Conservation (phyloP, 1,139 yeast genomes). For the Yamadazyma sp. region DNA sequence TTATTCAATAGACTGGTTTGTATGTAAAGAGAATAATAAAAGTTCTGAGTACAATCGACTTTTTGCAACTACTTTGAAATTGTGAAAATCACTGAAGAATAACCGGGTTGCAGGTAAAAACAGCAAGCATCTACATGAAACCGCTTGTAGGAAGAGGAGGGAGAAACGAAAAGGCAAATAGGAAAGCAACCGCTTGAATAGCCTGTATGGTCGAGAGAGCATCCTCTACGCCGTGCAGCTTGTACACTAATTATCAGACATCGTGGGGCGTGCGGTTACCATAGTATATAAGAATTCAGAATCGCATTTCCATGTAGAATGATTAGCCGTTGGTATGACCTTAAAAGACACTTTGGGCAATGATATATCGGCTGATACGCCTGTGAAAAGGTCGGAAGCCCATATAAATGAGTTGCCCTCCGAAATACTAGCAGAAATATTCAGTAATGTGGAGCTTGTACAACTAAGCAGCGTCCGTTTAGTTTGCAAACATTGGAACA, state of each 20-base stretch:
- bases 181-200: no score
- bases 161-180: no score
- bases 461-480: conserved; percentile 50
- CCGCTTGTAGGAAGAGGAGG: no score
- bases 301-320: neutral
- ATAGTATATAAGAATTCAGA: neutral
- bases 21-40: neutral
- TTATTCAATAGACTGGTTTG: conserved; percentile 10
- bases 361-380: conserved; percentile 6
- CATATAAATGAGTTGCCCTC: conserved; percentile 47
- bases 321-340: neutral
- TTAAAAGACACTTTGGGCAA: conserved; percentile 15
- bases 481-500: conserved; percentile 56
- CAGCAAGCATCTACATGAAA: no score
- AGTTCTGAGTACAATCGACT: no score
- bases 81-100: no score
- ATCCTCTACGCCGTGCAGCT: no score
- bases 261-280: conserved; percentile 1
- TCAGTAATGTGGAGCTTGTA: conserved; percentile 56
- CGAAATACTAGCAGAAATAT: conserved; percentile 56
- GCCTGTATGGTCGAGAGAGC: no score
- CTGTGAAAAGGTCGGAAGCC: neutral
- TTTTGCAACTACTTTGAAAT: no score
- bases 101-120: no score
- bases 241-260: no score